Conservation (phyloP, 2,329 filamentous ascomycete genomes). For the Akanthomyces uredinophilus region DNA sequence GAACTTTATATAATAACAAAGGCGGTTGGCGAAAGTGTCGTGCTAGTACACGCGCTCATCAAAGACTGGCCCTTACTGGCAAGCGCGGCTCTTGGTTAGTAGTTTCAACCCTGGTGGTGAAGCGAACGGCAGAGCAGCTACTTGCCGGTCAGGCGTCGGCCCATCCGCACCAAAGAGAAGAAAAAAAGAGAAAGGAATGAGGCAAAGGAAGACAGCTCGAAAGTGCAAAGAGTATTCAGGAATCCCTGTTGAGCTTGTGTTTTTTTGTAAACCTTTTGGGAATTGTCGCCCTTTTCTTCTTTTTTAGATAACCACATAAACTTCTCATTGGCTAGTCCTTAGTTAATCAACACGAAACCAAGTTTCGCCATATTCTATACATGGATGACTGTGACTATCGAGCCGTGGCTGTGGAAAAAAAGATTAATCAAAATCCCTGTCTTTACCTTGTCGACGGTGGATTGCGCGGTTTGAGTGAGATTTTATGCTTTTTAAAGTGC, state of each 20-base stretch:
- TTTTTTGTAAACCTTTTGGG: conserved; percentile 2
- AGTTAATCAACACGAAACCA: conserved; percentile 14
- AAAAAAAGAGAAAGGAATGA: conserved; percentile 4
- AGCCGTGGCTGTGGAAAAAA: too few relatives aligned
- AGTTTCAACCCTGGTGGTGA: conserved; percentile 8
- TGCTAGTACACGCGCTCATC: conserved; percentile 8
- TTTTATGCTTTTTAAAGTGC: too few relatives aligned
- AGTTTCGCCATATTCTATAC: conserved; percentile 1
- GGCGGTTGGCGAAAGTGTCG: neutral
- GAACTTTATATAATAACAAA: conserved; percentile 5
- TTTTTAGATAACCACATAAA: conserved; percentile 2
- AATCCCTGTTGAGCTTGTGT: conserved; percentile 8
- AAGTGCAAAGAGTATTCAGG: neutral
- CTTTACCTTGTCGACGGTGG: too few relatives aligned
- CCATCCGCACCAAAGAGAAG: conserved; percentile 14
- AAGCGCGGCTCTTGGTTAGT: neutral
- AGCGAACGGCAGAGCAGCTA: neutral
- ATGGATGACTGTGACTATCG: too few relatives aligned
- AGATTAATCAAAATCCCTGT: too few relatives aligned
- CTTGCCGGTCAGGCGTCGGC: neutral
- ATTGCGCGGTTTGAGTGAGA: too few relatives aligned
- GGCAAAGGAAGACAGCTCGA: neutral
- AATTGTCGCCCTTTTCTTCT: conserved; percentile 1
- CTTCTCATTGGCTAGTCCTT: conserved; percentile 14
- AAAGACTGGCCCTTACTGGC: neutral